These are phyloP conservation scores for Ogataea pilisensis DNA, from an alignment of 805 yeast species.

Conservation along the genomic window DNA sequence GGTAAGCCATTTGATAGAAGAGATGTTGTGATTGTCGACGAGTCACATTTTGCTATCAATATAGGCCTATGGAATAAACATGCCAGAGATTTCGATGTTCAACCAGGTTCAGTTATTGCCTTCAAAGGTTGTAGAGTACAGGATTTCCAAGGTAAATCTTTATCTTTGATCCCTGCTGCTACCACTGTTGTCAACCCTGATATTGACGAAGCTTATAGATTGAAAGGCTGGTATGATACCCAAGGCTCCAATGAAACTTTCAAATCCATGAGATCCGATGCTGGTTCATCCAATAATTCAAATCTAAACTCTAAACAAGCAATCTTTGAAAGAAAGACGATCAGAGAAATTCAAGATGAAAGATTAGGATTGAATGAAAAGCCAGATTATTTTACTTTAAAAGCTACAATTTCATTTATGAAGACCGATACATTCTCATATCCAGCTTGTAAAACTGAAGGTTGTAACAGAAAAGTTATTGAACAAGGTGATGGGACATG, in stretches of 20 bases:
- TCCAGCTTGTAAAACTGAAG: slow-evolving; percentile 79
- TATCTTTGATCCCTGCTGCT: slow-evolving; percentile 78
- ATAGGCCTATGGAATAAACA: slow-evolving; percentile 89
- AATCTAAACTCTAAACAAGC: slow-evolving; percentile 35
- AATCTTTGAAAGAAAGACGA: slow-evolving; percentile 57
- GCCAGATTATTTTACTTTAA: slow-evolving; percentile 73
- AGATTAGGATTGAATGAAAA: slow-evolving; percentile 71
- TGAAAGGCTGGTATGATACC: slow-evolving; percentile 94
- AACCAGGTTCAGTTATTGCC: slow-evolving; percentile 83
- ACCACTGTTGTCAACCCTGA: slow-evolving; percentile 80
- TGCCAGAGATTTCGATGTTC: slow-evolving; percentile 71
- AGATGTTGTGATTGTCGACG: slow-evolving; percentile 82
- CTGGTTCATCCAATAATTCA: slow-evolving; percentile 31
- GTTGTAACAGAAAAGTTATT: slow-evolving; percentile 80
- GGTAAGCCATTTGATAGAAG: slow-evolving; percentile 93
- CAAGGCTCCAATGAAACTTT: slow-evolving; percentile 64
- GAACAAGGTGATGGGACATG: slow-evolving; percentile 71
- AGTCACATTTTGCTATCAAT: slow-evolving; percentile 66
- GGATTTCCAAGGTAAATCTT: slow-evolving; percentile 82
- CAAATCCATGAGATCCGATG: slow-evolving; percentile 55
- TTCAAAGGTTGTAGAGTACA: slow-evolving; percentile 85
- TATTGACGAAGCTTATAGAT: slow-evolving; percentile 75
- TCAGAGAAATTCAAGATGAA: slow-evolving; percentile 60
- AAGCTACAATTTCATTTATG: slow-evolving; percentile 69
- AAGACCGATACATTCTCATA: slow-evolving; percentile 77